Evolutionary conservation across 306 rosid genomes (phyloP), one percentile per base, ranked within the genome.

Genomic region (Astragalus membranaceus): DNA sequence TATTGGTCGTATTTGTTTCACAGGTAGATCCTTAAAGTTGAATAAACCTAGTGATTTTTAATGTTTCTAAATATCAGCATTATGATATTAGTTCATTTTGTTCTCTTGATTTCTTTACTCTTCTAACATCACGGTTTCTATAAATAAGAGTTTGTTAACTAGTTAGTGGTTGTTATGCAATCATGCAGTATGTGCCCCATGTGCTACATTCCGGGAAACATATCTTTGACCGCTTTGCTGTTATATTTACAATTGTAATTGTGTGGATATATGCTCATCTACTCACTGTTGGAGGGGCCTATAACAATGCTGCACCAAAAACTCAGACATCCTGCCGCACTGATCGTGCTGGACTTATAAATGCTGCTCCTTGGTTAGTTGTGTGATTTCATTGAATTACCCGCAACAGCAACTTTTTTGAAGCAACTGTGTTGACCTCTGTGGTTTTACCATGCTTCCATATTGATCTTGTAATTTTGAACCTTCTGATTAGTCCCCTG

Each of bases 271-370:
- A 94, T 79, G 98, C 98, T 75, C 88, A 84, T 75, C 83, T 94
- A 48, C 97, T 94, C 75, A 94, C 98, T 43, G 98, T 91, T 43
- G 98, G 98, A 26, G 97, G 98, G 71, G 98, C 98, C 35, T 94
- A 94, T 68, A 83, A 94, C 26, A 64, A 47, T 59, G 76, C 92
- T 44, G 77, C 90, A 61, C 96, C 83, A 16, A 83, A 69, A 83
- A 94, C 98, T 69, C 97, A 94, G 75, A 8, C 35, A 16, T 85
- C 95, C 68, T 94, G 98, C 86, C 97, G 98, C 51, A 94, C 98
- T 43, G 98, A 94, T 56, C 97, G 98, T 62, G 81, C 98, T 49
- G 98, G 97, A 69, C 96, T 94, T 70, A 88, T 94, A 74, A 69
- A 77, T 42, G 87, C 84, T 12, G 92, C 98, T 80, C 89, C 98